phyloP scores from a whole-genome alignment of 2,329 filamentous ascomycete species.

The Plenodomus biglobosus region DNA sequence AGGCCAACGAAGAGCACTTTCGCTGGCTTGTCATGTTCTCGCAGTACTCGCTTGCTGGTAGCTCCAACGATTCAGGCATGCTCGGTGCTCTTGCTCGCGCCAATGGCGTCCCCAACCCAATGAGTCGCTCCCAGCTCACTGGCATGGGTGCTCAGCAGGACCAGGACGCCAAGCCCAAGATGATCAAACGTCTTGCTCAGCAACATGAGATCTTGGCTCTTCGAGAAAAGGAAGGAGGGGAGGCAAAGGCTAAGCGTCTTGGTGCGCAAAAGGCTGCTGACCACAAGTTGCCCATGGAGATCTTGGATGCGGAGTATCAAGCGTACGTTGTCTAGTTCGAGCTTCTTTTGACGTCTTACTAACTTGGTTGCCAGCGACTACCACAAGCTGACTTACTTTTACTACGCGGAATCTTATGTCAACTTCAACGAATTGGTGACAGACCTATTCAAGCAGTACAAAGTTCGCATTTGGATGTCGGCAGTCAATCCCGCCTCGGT shows the following conservation, averaged over 20 bases:
- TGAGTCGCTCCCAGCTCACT: constrained; percentile 54
- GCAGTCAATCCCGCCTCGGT: constrained; percentile 98
- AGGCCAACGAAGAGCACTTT: constrained; percentile 93
- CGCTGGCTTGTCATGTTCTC: constrained; percentile 99
- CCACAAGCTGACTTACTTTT: constrained; percentile 99
- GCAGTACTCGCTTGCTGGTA: constrained; percentile 51
- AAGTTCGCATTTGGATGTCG: constrained; percentile 99
- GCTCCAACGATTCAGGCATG: constrained; percentile 54
- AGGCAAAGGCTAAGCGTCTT: constrained; percentile 94
- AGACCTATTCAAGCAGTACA: constrained; percentile 98
- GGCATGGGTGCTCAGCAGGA: constrained; percentile 49
- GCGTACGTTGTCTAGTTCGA: constrained; percentile 66
- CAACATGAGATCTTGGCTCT: constrained; percentile 86
- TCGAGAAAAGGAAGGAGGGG: constrained; percentile 93
- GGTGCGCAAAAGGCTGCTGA: constrained; percentile 97
- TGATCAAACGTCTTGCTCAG: constrained; percentile 94
- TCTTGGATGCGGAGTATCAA: constrained; percentile 96
- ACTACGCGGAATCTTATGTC: constrained; percentile 96
- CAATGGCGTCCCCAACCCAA: constrained; percentile 33
- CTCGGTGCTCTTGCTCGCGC: constrained; percentile 43
- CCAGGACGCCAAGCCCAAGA: constrained; percentile 85
- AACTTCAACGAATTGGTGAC: constrained; percentile 98
- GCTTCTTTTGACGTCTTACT: constrained; percentile 24
- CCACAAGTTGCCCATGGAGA: constrained; percentile 95
- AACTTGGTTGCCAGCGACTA: constrained; percentile 69